Evolutionary conservation across 345 rosid genomes (phyloP), one percentile per base, ranked within the genome.

Genomic region (Zanthoxylum bungeanum): DNA sequence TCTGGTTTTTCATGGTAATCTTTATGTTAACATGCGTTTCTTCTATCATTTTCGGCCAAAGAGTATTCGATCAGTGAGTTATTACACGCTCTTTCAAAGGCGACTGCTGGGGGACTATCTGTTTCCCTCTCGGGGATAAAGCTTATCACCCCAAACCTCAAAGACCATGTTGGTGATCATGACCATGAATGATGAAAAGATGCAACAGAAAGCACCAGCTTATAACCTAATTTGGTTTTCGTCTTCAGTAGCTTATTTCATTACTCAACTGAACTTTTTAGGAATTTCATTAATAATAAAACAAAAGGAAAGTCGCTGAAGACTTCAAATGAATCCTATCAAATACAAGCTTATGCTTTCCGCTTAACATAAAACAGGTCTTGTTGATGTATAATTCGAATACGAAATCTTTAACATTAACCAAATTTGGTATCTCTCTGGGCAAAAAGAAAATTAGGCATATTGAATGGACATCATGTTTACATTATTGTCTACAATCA

Each of bases 181-280:
- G 62, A 55, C 62, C 31, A 66, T 66, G 70, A 68, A 74, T 69
- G 80, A 79, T 50, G 83, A 80, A 6, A 85, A 82, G 72, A 80
- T 79, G 1, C 78, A 74, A 81, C 75, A 71, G 76, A 85, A 82
- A 75, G 88, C 86, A 73, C 76, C 78, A 7, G 75, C 79, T 51
- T 80, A 77, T 40, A 75, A 62, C 14, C 14, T 31, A 78, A 77
- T 42, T 76, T 33, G 56, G 77, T 46, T 76, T 71, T 60, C 80
- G 83, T 79, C 22, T 1, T 42, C 47, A 3, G 19, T 42, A n/a
- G n/a, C n/a, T n/a, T n/a, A n/a, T n/a, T n/a, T n/a, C n/a, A n/a
- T n/a, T n/a, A n/a, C n/a, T n/a, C n/a, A n/a, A n/a, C n/a, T n/a
- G n/a, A n/a, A n/a, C n/a, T n/a, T n/a, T n/a, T n/a, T n/a, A n/a